Percentiles rank a stretch among this genome's conserved stretches.
Evolutionary conservation across 495 filamentous ascomycete species (phyloP).

Genomic region (Penicillium samsonianum): DNA sequence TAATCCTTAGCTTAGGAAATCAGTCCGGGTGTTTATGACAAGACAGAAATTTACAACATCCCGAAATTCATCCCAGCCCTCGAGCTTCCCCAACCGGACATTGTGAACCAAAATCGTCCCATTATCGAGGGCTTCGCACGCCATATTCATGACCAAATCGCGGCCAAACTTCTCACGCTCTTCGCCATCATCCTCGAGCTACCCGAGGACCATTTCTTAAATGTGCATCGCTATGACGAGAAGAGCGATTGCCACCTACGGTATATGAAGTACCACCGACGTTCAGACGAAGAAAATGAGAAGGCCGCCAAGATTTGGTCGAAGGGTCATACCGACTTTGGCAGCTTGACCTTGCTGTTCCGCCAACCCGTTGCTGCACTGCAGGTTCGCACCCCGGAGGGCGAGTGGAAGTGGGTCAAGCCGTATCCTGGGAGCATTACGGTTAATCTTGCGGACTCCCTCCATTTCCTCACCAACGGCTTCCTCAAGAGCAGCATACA

Average conservation of each 20-base stretch:
- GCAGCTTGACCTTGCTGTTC: constrained; percentile 55
- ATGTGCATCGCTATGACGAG: constrained; percentile 52
- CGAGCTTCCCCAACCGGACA: constrained; percentile 43
- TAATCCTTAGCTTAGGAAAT: constrained; percentile 17
- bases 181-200: constrained; percentile 54
- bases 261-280: constrained; percentile 56
- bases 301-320: constrained; percentile 43
- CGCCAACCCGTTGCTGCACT: constrained; percentile 57
- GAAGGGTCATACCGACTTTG: constrained; percentile 56
- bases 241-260: constrained; percentile 49
- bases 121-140: constrained; percentile 52
- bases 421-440: constrained; percentile 41
- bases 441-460: constrained; percentile 51
- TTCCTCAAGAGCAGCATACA: constrained; percentile 51
- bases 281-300: constrained; percentile 47
- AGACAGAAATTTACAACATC: constrained; percentile 58
- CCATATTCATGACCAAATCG: constrained; percentile 48
- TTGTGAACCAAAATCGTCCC: constrained; percentile 38
- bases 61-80: constrained; percentile 50
- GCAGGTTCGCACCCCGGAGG: constrained; percentile 43
- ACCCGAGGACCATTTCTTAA: constrained; percentile 51
- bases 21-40: constrained; percentile 46
- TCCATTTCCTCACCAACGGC: constrained; percentile 46
- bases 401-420: constrained; percentile 34
- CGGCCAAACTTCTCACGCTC: constrained; percentile 46